Base-by-base conservation (phyloP, 192 early-diverging fungal genomes). In the Allomyces macrogynus region DNA sequence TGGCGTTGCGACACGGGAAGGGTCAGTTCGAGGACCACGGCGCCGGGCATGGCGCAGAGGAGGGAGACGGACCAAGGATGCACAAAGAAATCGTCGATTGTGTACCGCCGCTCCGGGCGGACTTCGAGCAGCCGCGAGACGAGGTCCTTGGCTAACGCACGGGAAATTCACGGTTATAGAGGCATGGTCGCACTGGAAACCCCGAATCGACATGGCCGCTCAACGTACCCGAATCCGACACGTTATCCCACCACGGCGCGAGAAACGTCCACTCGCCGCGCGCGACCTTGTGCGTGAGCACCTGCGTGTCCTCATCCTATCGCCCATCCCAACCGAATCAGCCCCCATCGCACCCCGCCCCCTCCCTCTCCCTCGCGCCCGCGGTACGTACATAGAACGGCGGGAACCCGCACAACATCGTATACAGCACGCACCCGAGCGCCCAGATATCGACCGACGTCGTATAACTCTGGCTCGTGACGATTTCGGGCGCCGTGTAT, bases 401-500 rank as follows among this genome's bases (percentile, higher is more conserved):
- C 67, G 87, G 87, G 72, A 87, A 90, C 1, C 85, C 86, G 71
- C 86, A 88, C 11, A 91, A 73, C 66, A 88, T 73, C 0, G 89
- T 89, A 65, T 91, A 91, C 22, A 91, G 76, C 60, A 91, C 87
- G 77, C 89, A 91, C 63, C 89, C 89, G 67, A 91, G 71, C 12
- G 87, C 87, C 87, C 87, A 91, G 81, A 91, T 88, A 70, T 90
- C 89, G 23, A 90, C 89, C 14, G 83, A 78, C 71, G 87, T 89
- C 54, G 83, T 85, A 65, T 90, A 90, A 43, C 80, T 74, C 70
- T 87, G 79, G 74, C 85, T 84, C 67, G 77, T 84, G 43, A 95
- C 79, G 65, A 95, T 89, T 74, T 95, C 92, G 24, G 92, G 92
- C 1, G 92, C 92, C 5, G 91, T 89, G 65, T 95, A 95, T 24